Percentiles rank a stretch among this genome's conserved stretches.
Evolutionary conservation across 2,329 filamentous ascomycete species (phyloP).

Genomic region (Juglanconis juglandina): DNA sequence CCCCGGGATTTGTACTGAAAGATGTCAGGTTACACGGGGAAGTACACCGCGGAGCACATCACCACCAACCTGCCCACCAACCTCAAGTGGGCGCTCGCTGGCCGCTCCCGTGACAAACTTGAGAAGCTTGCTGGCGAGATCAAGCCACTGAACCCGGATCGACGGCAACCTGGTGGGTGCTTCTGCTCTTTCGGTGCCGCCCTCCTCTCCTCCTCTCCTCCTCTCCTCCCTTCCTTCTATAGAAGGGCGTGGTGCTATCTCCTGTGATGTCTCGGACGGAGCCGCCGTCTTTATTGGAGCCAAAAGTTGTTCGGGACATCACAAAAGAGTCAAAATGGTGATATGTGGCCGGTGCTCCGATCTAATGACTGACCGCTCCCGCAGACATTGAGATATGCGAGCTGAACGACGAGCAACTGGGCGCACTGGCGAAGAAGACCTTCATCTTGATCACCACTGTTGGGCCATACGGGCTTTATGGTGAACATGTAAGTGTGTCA

Average conservation of each 20-base stretch:
- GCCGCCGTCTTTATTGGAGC: neutral
- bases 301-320: neutral
- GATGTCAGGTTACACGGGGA: slow-evolving; percentile 75
- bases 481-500: slow-evolving; percentile 38
- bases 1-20: slow-evolving; percentile 8
- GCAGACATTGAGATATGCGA: slow-evolving; percentile 51
- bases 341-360: neutral
- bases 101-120: slow-evolving; percentile 75
- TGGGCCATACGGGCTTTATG: slow-evolving; percentile 55
- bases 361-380: neutral
- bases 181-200: neutral
- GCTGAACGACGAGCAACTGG: slow-evolving; percentile 44
- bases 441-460: slow-evolving; percentile 56
- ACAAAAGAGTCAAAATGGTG: neutral
- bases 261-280: neutral
- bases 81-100: slow-evolving; percentile 83
- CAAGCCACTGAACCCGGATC: slow-evolving; percentile 64
- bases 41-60: slow-evolving; percentile 72
- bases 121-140: slow-evolving; percentile 65
- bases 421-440: slow-evolving; percentile 52
- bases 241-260: neutral
- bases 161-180: slow-evolving; percentile 62
- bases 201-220: slow-evolving; percentile 2
- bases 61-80: slow-evolving; percentile 66
- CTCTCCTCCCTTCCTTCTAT: neutral